These are phyloP conservation scores for Pilaira anomala DNA, from an alignment of 192 early-diverging fungal genomes.

Conservation along the genomic window DNA sequence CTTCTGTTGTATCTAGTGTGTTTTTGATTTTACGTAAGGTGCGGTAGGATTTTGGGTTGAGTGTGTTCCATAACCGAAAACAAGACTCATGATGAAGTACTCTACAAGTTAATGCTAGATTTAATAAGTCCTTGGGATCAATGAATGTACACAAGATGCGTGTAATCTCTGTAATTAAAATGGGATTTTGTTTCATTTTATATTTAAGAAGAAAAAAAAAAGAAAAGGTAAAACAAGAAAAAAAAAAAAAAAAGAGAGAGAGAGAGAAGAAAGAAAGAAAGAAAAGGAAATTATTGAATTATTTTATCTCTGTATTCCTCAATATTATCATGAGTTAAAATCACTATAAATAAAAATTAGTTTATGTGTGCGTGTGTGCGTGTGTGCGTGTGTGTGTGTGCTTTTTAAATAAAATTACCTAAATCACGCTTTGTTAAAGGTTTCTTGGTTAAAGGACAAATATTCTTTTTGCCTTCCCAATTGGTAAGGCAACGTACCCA, in stretches of 20 bases:
- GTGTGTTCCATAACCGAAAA: constrained; percentile 22
- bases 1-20: constrained; percentile 24
- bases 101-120: constrained; percentile 28
- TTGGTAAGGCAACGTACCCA: constrained; percentile 86
- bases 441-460: constrained; percentile 93
- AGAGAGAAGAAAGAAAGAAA: background rate
- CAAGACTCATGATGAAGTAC: constrained; percentile 21
- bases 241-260: background rate
- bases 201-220: background rate
- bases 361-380: background rate
- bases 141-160: constrained; percentile 24
- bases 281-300: background rate
- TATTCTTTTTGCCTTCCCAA: constrained; percentile 77
- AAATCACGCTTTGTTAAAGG: constrained; percentile 89
- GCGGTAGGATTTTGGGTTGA: constrained; percentile 27
- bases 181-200: constrained; percentile 15
- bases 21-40: constrained; percentile 31
- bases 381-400: background rate
- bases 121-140: constrained; percentile 21
- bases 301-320: constrained; percentile 61
- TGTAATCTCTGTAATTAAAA: constrained; percentile 32
- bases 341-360: constrained; percentile 29
- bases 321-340: constrained; percentile 77
- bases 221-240: background rate
- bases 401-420: constrained; percentile 43